Base-by-base conservation (phyloP, 2,329 filamentous ascomycete genomes). In the Colletotrichum sp. region DNA sequence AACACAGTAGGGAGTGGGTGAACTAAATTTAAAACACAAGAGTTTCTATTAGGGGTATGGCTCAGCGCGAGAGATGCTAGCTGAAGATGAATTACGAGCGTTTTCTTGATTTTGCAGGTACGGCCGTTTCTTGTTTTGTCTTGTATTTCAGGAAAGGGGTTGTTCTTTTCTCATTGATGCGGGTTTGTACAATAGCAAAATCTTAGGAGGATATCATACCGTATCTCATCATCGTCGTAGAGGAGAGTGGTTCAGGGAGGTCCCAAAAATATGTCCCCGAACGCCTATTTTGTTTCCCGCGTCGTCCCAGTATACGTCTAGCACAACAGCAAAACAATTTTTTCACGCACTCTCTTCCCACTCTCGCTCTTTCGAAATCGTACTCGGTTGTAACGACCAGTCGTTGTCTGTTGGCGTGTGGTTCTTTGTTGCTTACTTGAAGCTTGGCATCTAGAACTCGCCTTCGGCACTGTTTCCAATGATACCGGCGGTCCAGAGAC, bases 401-500 rank as follows among this genome's bases (percentile, higher is more conserved):
- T 52, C 36, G n/a, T 21, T 63, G 32, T n/a, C 59, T n/a, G 59
- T 21, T 24, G 12, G 21, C 30, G 12, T 63, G 59, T 34, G 59
- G 18, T 32, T 62, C 13, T 34, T 62, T 32, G 32, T 62, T 13
- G 32, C n/a, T 32, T 63, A 15, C 18, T 34, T 8, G 21, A n/a
- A 13, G 16, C 59, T 21, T 34, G 59, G 30, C 21, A 16, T 44
- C 16, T 82, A 92, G 75, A 92, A 92, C 82, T 92, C 89, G 71
- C 90, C 91, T 77, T 92, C 91, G 36, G 91, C 91, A 28, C 90
- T 91, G 57, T 88, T 89, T 12, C 91, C 91, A 62, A 94, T 84
- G 28, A 94, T 89, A 44, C 91, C 90, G 28, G 93, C 93, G 9
- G 92, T 91, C 94, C 94, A 95, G 12, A 95, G 88, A 10, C 94